Percentiles rank a stretch among this genome's conserved stretches.
Evolutionary conservation across 345 rosid species (phyloP).

Genomic region (Hibiscus trionum): DNA sequence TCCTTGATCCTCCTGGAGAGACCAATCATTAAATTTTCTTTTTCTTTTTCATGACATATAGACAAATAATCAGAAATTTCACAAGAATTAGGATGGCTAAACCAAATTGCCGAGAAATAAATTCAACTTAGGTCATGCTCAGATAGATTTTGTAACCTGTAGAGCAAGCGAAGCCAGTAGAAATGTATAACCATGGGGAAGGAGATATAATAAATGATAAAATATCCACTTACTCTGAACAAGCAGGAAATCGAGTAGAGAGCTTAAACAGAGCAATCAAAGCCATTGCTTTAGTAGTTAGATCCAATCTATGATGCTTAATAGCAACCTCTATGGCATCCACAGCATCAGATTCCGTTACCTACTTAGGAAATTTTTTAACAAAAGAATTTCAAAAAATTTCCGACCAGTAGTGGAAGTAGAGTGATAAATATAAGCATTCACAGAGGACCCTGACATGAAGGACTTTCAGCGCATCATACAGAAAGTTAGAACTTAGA

Average conservation of each 20-base stretch:
- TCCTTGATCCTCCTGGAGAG: slow-evolving; percentile 70
- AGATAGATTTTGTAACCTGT: not conserved
- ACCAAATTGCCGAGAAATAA: not conserved
- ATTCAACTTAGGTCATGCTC: not conserved
- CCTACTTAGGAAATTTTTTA: slow-evolving; percentile 44
- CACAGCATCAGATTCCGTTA: slow-evolving; percentile 85
- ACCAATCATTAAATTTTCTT: slow-evolving; percentile 10
- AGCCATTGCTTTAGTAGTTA: slow-evolving; percentile 88
- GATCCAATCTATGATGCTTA: slow-evolving; percentile 58
- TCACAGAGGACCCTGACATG: not conserved
- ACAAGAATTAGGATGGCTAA: not conserved
- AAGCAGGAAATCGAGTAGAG: slow-evolving; percentile 88
- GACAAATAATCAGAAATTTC: slow-evolving; percentile 10
- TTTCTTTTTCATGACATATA: slow-evolving; percentile 4
- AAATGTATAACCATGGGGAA: not conserved
- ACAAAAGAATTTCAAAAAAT: not conserved
- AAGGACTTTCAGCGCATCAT: not conserved
- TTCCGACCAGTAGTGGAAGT: not conserved
- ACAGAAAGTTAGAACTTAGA: not conserved
- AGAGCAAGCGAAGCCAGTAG: not conserved
- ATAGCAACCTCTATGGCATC: slow-evolving; percentile 70
- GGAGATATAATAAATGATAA: not conserved
- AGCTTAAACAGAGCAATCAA: slow-evolving; percentile 79
- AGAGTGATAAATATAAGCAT: slow-evolving; percentile 6
- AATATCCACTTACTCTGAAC: slow-evolving; percentile 60